phyloP scores from a whole-genome alignment of 2,329 filamentous ascomycete genomes.

The Fusarium cicatricum region DNA sequence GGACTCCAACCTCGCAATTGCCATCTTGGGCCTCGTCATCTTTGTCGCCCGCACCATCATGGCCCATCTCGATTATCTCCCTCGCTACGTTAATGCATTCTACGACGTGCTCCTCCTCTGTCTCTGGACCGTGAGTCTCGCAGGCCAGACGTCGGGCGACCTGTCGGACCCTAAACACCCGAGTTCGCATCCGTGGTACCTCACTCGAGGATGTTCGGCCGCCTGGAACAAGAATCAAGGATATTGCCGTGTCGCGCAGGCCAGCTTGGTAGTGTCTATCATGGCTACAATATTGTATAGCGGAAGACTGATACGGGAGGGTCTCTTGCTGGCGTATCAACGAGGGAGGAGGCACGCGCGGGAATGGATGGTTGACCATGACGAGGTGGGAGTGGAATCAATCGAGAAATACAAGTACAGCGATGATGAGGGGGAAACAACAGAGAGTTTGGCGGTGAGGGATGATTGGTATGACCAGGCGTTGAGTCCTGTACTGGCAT shows the following conservation, averaged over 20 bases:
- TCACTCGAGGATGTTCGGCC: conserved; percentile 32
- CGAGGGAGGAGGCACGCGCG: conserved; percentile 11
- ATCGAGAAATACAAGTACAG: conserved; percentile 8
- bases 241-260: conserved; percentile 36
- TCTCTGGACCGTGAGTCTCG: conserved; percentile 41
- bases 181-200: conserved; percentile 41
- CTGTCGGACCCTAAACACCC: conserved; percentile 35
- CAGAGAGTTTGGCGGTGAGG: not conserved
- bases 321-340: conserved; percentile 14
- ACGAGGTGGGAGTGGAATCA: conserved; percentile 2
- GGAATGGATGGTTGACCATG: not conserved
- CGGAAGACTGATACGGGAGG: conserved; percentile 21
- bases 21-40: conserved; percentile 43
- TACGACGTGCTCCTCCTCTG: conserved; percentile 43
- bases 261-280: conserved; percentile 32
- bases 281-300: conserved; percentile 31
- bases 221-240: conserved; percentile 22
- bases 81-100: conserved; percentile 33
- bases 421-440: conserved; percentile 5
- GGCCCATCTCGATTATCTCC: conserved; percentile 34
- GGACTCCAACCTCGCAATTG: conserved; percentile 42
- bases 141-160: conserved; percentile 37
- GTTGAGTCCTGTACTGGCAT: conserved; percentile 46
- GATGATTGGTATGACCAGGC: conserved; percentile 17
- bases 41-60: conserved; percentile 39